These are phyloP conservation scores for Leccinum uliginosum DNA, from an alignment of 768 basidiomycete genomes.

Conservation along the genomic window DNA sequence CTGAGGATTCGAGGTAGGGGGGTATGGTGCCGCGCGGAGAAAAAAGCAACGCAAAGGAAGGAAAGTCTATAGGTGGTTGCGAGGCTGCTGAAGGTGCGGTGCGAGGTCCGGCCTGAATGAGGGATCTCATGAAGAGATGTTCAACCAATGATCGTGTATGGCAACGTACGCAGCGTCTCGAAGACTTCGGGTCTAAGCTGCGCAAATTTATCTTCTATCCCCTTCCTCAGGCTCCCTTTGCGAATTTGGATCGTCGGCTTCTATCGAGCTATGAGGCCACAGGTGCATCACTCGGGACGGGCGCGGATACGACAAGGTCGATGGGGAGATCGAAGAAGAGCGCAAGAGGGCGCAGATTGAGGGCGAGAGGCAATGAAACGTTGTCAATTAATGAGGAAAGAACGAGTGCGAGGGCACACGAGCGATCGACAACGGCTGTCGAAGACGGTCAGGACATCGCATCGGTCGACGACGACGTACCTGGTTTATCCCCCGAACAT, in stretches of 20 bases:
- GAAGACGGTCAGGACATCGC: too few relatives aligned
- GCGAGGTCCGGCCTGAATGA: constrained; percentile 56
- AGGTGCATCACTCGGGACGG: too few relatives aligned
- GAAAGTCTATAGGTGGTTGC: constrained; percentile 88
- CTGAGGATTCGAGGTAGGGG: constrained; percentile 62
- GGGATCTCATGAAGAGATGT: neutral
- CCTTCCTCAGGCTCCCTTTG: constrained; percentile 55
- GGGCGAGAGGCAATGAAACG: too few relatives aligned
- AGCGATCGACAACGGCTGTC: too few relatives aligned
- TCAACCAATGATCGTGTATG: neutral
- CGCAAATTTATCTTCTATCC: constrained; percentile 63
- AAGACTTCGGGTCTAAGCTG: constrained; percentile 72
- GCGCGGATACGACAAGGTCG: too few relatives aligned
- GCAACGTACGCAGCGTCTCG: constrained; percentile 69
- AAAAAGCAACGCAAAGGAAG: constrained; percentile 79
- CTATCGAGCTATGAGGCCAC: constrained; percentile 38
- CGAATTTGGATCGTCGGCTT: constrained; percentile 42
- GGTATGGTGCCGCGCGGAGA: constrained; percentile 60
- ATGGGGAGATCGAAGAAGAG: too few relatives aligned
- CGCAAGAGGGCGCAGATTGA: too few relatives aligned
- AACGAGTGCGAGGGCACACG: too few relatives aligned
- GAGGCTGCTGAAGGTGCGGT: constrained; percentile 57
- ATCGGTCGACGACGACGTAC: too few relatives aligned
- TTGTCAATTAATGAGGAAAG: too few relatives aligned
- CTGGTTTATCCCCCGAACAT: too few relatives aligned